Evolutionary conservation across 1,284 basidiomycete species (phyloP), one percentile per base, ranked within the genome.

Genomic region (Boletus hoseneyae): DNA sequence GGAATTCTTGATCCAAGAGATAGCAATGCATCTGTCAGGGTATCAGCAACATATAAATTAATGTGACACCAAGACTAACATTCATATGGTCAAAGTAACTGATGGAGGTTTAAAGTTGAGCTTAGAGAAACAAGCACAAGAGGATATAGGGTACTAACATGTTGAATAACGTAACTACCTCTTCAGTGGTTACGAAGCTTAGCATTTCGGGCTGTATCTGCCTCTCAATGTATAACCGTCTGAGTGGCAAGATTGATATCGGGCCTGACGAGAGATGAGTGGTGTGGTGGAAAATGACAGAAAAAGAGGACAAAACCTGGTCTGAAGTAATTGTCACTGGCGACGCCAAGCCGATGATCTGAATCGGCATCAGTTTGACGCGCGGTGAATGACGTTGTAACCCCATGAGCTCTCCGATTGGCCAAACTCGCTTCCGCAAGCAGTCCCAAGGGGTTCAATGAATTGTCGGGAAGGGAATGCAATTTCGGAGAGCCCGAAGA

Each of bases 301-400:
- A 36, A 33, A 43, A 19, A 23, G 29, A 34, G 19, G 2, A 44
- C 67, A 74, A 53, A 55, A 84, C 92, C 93, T 41, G 96, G 94
- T 64, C 91, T 94, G 75, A 98, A 99, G 70, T 97, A 99, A 52
- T 88, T 83, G 55, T 90, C 85, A 52, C 87, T 92, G 0, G 93
- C 95, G 8, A 97, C 90, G 8, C 93, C 94, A 16, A 93, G 62
- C 55, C 78, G 79, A 36, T 65, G 73, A 45, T 69, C 68, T 37
- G 72, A 70, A 44, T 63, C 68, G 2, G 58, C 52, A n/a, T 69
- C 64, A 3, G 60, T 43, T 18, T 66, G 58, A 48, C 74, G 64
- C 1, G 73, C 75, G 10, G 69, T 62, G 38, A 78, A 60, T 1
- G 67, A 72, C 2, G 70, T 59, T 27, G 72, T 66, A 4, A 69